Base-by-base conservation (phyloP, 208 protist species). In the Lotmaria passim region DNA sequence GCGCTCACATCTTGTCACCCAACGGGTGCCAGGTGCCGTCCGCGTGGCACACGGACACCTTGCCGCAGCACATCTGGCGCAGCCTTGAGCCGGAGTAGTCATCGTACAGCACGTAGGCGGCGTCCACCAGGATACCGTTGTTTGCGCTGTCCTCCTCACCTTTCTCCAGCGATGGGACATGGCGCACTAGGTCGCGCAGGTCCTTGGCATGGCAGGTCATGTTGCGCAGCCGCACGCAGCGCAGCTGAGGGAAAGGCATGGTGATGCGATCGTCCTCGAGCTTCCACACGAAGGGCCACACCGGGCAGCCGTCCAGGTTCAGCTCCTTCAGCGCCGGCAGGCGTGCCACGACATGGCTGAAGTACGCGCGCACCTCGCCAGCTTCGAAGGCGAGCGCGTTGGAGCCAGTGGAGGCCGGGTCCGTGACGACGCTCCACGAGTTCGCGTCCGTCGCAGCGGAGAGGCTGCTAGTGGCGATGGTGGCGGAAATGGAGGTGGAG, bases 31-130 rank as follows among this genome's bases (percentile, higher is more conserved):
- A 65, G 30, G 12, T 65, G 41, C 59, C 59, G 31, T 55, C 24
- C 31, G 59, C 46, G 46, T 55, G 59, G 46, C 59, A 65, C 19
- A 65, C 59, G 46, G 59, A 65, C 15, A 65, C 46, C 59, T 65
- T 65, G 46, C 59, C 59, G 59, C 59, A 65, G 46, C 59, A 65
- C 59, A 65, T 65, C 59, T 55, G 59, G 6, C 59, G 59, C 59
- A 55, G 59, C 59, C 55, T 65, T 11, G 46, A 19, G 44, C 41
- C 24, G 15, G 46, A 10, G 46, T 65, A 65, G 59, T 55, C 46
- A 31, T 55, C 59, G 46, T 55, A 65, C 44, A 52, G 30, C 44
- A 65, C 59, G 43, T 55, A 65, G 46, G 59, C 59, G 31, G 46
- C 24, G 59, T 65, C 59, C n/a, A 65, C 59, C 26, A 65, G 12